phyloP scores from a whole-genome alignment of 2,329 filamentous ascomycete species.

The Aphanocladium album region DNA sequence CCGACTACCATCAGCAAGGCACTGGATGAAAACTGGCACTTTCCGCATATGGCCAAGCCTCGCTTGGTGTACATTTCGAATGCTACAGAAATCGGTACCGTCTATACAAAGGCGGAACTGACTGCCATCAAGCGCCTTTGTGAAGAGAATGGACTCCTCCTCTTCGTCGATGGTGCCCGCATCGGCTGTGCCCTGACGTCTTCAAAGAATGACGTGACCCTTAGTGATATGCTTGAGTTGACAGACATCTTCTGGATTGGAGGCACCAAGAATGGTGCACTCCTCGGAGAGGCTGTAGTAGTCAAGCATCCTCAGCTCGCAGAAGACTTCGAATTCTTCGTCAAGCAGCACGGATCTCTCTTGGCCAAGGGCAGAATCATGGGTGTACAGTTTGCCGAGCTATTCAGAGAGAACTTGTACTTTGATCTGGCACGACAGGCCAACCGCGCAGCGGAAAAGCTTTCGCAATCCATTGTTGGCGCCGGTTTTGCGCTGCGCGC shows the following conservation, averaged over 20 bases:
- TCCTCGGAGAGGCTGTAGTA: conserved; percentile 47
- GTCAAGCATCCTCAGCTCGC: conserved; percentile 38
- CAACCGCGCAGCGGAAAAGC: conserved; percentile 38
- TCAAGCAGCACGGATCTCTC: conserved; percentile 47
- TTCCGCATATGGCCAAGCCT: conserved; percentile 47
- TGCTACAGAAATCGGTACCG: conserved; percentile 45
- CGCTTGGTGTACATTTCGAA: conserved; percentile 48
- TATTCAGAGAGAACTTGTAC: conserved; percentile 41
- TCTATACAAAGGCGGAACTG: conserved; percentile 41
- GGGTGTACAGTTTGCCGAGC: conserved; percentile 44
- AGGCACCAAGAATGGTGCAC: conserved; percentile 46
- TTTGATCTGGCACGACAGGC: conserved; percentile 41
- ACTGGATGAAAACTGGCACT: conserved; percentile 44
- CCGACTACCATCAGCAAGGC: conserved; percentile 36
- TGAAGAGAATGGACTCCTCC: conserved; percentile 34
- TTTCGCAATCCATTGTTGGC: conserved; percentile 37
- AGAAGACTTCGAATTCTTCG: conserved; percentile 44
- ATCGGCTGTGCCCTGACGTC: conserved; percentile 40
- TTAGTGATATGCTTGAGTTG: conserved; percentile 39
- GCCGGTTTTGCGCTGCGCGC: conserved; percentile 38
- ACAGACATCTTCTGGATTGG: conserved; percentile 52
- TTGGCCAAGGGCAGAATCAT: conserved; percentile 45
- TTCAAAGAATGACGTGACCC: conserved; percentile 36
- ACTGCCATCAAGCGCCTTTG: conserved; percentile 37
- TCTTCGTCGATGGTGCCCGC: conserved; percentile 45